phyloP scores from a whole-genome alignment of 2,329 filamentous ascomycete species.

The Magnaporthiopsis rhizophila region DNA sequence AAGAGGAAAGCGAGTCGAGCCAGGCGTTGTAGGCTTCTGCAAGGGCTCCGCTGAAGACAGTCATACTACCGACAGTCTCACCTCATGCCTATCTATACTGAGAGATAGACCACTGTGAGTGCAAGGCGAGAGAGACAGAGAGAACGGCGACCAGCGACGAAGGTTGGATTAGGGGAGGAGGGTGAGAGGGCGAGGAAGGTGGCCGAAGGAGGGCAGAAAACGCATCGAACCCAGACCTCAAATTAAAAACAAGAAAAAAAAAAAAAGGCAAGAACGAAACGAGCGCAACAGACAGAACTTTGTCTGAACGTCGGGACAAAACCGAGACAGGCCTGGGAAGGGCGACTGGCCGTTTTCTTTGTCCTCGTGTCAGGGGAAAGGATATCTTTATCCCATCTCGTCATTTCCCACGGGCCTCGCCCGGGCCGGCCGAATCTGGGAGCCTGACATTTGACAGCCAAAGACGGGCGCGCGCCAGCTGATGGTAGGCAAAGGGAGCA shows the following conservation, averaged over 20 bases:
- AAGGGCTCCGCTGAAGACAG: slow-evolving; percentile 21
- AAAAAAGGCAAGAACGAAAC: slow-evolving; percentile 8
- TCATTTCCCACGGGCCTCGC: background rate
- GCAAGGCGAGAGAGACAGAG: slow-evolving; percentile 8
- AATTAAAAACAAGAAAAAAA: slow-evolving; percentile 5
- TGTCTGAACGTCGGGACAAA: background rate
- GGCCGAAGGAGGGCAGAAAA: background rate
- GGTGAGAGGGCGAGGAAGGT: background rate
- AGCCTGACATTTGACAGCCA: slow-evolving; percentile 4
- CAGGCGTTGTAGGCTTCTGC: slow-evolving; percentile 36
- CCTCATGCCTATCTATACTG: slow-evolving; percentile 12
- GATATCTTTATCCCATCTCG: slow-evolving; percentile 6
- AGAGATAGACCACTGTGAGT: slow-evolving; percentile 9
- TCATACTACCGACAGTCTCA: slow-evolving; percentile 3
- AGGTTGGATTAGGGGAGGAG: background rate
- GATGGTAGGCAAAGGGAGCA: background rate
- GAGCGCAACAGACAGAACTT: background rate
- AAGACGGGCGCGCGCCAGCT: slow-evolving; percentile 1
- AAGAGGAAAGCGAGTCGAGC: slow-evolving; percentile 36
- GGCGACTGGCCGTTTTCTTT: background rate
- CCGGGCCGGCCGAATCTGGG: background rate
- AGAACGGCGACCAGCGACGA: slow-evolving; percentile 1
- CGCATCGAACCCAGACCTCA: background rate
- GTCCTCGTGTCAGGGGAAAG: background rate
- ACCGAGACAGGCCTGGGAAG: background rate